These are phyloP conservation scores for Eleusine coracana DNA, from an alignment of 176 grass and related monocot genomes.

Conservation along the genomic window DNA sequence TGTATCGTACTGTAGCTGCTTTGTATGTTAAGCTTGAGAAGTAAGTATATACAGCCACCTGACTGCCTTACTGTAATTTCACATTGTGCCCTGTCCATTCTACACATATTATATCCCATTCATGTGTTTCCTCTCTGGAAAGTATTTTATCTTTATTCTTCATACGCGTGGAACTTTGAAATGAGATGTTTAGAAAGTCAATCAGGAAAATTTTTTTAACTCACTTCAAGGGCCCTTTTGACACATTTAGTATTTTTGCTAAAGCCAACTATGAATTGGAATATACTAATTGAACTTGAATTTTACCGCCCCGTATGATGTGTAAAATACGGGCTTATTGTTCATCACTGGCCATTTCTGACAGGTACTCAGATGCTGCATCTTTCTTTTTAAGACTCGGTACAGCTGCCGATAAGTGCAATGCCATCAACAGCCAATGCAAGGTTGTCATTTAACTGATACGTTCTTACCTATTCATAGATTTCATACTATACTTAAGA, in stretches of 20 bases:
- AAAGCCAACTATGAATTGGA: background rate
- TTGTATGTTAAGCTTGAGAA: conserved; percentile 81
- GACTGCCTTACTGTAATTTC: conserved; percentile 6
- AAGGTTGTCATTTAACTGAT: conserved; percentile 58
- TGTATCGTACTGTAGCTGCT: conserved; percentile 75
- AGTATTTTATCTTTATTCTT: background rate
- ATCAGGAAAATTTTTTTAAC: conserved; percentile 1
- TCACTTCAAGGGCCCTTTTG: background rate
- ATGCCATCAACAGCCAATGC: conserved; percentile 97
- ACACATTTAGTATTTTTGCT: background rate
- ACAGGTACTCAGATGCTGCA: conserved; percentile 86
- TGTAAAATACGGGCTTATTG: background rate
- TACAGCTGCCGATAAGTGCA: conserved; percentile 90
- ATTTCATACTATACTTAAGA: background rate
- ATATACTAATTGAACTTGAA: background rate
- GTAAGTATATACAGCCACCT: conserved; percentile 42
- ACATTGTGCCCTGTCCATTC: background rate
- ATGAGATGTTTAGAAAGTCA: background rate
- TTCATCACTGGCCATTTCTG: conserved; percentile 17
- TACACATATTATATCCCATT: background rate
- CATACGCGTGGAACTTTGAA: background rate
- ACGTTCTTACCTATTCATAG: conserved; percentile 18
- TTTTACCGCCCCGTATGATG: conserved; percentile 8
- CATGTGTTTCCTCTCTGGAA: background rate
- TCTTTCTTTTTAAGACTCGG: conserved; percentile 82